Conservation (phyloP, 768 basidiomycete genomes). For the Naematelia aurantialba region DNA sequence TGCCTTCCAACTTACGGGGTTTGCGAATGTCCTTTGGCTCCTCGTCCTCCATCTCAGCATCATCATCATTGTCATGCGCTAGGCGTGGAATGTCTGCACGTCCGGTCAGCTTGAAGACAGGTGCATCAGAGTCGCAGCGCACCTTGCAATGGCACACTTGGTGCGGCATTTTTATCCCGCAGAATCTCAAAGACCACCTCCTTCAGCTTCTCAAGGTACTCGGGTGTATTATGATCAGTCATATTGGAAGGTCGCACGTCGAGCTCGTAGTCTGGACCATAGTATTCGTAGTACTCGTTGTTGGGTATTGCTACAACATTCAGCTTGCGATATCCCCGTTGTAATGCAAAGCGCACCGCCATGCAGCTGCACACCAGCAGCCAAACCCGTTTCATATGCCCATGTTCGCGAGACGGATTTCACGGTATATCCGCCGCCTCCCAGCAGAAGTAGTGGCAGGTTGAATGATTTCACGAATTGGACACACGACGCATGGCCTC, state of each 20-base stretch:
- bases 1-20: conserved; percentile 54
- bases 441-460: conserved; percentile 85
- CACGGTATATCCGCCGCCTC: conserved; percentile 98
- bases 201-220: conserved; percentile 89
- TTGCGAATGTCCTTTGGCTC: conserved; percentile 72
- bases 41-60: conserved; percentile 72
- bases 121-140: conserved; percentile 24
- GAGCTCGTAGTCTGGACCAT: conserved; percentile 93
- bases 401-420: conserved; percentile 93
- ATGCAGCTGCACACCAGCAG: conserved; percentile 91
- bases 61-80: conserved; percentile 74
- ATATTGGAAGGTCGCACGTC: conserved; percentile 93
- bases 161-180: conserved; percentile 77
- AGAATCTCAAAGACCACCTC: conserved; percentile 88
- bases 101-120: conserved; percentile 7
- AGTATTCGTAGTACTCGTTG: conserved; percentile 99
- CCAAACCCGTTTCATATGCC: conserved; percentile 97
- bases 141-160: conserved; percentile 89
- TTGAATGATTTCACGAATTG: conserved; percentile 95
- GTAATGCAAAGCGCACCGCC: conserved; percentile 57
- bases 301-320: conserved; percentile 74
- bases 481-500: conserved; percentile 95
- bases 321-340: not conserved
- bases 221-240: conserved; percentile 87
- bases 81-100: conserved; percentile 73